Evolutionary conservation across 2,329 filamentous ascomycete species (phyloP).

Genomic region (Pseudogymnoascus sp.): DNA sequence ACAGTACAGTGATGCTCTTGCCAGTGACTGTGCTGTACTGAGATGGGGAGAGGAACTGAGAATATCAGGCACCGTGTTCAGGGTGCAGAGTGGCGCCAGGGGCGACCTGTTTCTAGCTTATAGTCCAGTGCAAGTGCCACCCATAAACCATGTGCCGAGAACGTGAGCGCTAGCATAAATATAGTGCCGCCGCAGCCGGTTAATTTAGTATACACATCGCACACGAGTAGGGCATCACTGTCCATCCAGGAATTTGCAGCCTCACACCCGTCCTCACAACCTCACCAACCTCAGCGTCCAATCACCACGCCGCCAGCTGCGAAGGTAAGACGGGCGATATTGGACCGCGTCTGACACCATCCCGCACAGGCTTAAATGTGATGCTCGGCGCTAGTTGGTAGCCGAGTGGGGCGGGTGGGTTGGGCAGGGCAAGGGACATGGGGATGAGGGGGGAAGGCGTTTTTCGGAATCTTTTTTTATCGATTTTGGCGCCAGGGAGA

Average conservation of each 20-base stretch:
- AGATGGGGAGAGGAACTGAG: neutral
- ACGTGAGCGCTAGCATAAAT: neutral
- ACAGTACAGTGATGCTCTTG: too few species aligned
- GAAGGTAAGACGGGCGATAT: neutral
- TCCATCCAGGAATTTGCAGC: neutral
- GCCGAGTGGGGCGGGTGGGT: neutral
- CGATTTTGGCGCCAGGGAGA: neutral
- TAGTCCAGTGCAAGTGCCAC: neutral
- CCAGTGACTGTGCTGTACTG: neutral
- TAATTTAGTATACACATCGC: neutral
- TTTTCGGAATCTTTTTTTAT: slow-evolving; percentile 1
- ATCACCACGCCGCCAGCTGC: neutral
- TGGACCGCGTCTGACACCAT: slow-evolving; percentile 4
- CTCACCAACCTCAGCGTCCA: neutral
- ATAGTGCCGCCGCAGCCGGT: neutral
- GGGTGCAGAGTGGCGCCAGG: neutral
- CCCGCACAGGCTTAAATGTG: neutral
- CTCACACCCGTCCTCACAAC: neutral
- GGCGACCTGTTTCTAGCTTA: neutral
- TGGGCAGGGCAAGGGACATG: neutral
- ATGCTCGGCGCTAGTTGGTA: neutral
- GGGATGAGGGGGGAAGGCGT: neutral
- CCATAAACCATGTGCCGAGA: neutral
- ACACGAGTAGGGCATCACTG: neutral
- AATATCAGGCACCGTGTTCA: neutral